Evolutionary conservation across 139 green algal species (phyloP).

Genomic region (Volvox reticuliferus): DNA sequence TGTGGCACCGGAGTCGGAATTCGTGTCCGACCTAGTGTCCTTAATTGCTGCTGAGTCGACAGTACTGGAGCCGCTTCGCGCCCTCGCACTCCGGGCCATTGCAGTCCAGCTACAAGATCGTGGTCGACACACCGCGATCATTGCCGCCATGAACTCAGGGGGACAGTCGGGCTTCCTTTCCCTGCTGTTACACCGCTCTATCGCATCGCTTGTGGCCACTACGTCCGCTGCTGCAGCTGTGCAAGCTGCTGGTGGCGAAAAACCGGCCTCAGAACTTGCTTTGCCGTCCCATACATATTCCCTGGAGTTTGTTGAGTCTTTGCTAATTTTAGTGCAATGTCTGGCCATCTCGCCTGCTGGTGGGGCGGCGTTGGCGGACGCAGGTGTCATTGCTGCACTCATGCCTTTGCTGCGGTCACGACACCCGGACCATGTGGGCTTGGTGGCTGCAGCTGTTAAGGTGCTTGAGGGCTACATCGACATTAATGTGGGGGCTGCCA

Average conservation of each 20-base stretch:
- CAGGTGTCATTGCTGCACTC: slow-evolving; percentile 87
- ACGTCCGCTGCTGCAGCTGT: not conserved
- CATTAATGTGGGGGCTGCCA: slow-evolving; percentile 69
- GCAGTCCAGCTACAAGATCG: slow-evolving; percentile 86
- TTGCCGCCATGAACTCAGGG: slow-evolving; percentile 77
- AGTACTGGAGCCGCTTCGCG: slow-evolving; percentile 80
- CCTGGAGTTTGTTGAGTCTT: slow-evolving; percentile 84
- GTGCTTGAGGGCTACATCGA: slow-evolving; percentile 95
- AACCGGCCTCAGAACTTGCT: not conserved
- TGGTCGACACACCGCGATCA: slow-evolving; percentile 72
- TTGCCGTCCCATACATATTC: slow-evolving; percentile 23
- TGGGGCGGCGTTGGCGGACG: slow-evolving; percentile 83
- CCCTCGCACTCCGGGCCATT: slow-evolving; percentile 78
- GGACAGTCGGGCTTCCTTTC: slow-evolving; percentile 84
- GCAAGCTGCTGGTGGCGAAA: not conserved
- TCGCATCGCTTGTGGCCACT: slow-evolving; percentile 35
- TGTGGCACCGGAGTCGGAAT: slow-evolving; percentile 78
- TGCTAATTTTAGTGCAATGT: slow-evolving; percentile 83
- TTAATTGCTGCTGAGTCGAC: slow-evolving; percentile 70
- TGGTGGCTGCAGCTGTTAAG: slow-evolving; percentile 82
- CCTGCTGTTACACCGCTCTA: slow-evolving; percentile 79
- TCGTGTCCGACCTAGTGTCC: slow-evolving; percentile 84
- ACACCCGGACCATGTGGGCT: slow-evolving; percentile 69
- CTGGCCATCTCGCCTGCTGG: slow-evolving; percentile 78
- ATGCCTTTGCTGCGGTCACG: slow-evolving; percentile 82